A percentile compares a stretch with the other conserved stretches of the same genome.
phyloP scores from a whole-genome alignment of 176 grass and related monocot species.

The Hordeum vulgare region DNA sequence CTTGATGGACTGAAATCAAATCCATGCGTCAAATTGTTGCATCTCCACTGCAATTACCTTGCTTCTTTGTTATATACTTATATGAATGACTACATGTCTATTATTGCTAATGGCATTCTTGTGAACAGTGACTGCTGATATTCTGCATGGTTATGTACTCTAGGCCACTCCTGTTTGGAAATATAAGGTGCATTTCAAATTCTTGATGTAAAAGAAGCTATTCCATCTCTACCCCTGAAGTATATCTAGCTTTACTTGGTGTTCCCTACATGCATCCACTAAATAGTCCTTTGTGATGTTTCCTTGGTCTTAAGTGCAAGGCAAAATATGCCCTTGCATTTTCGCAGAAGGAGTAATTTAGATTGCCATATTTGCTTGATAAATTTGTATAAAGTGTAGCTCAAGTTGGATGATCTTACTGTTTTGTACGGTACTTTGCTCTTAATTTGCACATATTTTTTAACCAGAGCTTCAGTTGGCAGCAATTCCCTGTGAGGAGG shows the following conservation, averaged over 20 bases:
- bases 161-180: background rate
- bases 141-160: background rate
- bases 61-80: background rate
- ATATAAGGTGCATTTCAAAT: background rate
- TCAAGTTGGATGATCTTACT: background rate
- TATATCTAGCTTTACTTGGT: background rate
- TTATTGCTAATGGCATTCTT: background rate
- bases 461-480: background rate
- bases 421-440: background rate
- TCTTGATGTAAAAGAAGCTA: background rate
- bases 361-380: background rate
- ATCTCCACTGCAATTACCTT: too few species aligned
- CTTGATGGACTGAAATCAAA: too few species aligned
- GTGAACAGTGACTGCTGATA: background rate
- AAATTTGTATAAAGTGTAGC: background rate
- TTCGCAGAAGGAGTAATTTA: background rate
- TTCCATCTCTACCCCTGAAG: background rate
- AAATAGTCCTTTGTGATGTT: background rate
- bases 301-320: background rate
- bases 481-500: constrained; percentile 37
- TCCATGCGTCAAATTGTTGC: too few species aligned
- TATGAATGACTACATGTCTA: background rate
- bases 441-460: background rate
- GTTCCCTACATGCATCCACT: background rate
- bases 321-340: background rate